A percentile compares a stretch with the other conserved stretches of the same genome.
phyloP scores from a whole-genome alignment of 1,139 yeast species.

The Debaryomyces udenii region DNA sequence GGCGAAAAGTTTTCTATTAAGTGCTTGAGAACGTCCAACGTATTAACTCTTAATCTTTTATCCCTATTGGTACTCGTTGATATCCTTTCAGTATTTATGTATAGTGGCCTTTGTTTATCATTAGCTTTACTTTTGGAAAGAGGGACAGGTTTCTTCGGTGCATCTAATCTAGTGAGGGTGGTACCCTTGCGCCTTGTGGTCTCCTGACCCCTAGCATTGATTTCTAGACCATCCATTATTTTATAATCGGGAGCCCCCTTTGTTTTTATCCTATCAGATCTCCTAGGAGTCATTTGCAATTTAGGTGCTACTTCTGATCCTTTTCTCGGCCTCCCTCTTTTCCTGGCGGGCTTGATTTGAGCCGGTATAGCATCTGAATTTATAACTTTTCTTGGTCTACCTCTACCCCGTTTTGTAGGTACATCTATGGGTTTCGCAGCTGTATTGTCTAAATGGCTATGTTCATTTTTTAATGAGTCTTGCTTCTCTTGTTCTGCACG shows the following conservation, averaged over 20 bases:
- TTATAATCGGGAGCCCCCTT: background rate
- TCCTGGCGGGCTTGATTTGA: conserved; percentile 13
- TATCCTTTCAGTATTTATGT: conserved; percentile 34
- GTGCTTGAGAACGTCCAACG: conserved; percentile 42
- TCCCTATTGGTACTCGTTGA: conserved; percentile 25
- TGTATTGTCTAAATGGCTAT: too few species aligned
- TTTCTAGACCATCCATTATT: background rate
- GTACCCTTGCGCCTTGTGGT: background rate
- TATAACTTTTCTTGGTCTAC: conserved; percentile 15
- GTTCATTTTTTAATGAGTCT: too few species aligned
- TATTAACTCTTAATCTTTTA: conserved; percentile 31
- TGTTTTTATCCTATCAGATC: conserved; percentile 1
- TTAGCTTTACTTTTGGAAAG: conserved; percentile 22
- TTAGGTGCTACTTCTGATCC: background rate
- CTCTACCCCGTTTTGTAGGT: conserved; percentile 13
- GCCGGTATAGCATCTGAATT: background rate
- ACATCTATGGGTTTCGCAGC: background rate
- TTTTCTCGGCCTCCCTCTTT: conserved; percentile 20
- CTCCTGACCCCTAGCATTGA: background rate
- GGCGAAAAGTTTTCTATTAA: conserved; percentile 35
- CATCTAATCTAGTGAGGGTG: background rate
- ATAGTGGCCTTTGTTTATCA: conserved; percentile 32
- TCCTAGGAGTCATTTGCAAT: background rate
- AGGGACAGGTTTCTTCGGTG: conserved; percentile 18
- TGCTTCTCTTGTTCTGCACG: too few species aligned